Evolutionary conservation across 2,329 filamentous ascomycete genomes (phyloP).

Genomic region (Neonectria ditissima): DNA sequence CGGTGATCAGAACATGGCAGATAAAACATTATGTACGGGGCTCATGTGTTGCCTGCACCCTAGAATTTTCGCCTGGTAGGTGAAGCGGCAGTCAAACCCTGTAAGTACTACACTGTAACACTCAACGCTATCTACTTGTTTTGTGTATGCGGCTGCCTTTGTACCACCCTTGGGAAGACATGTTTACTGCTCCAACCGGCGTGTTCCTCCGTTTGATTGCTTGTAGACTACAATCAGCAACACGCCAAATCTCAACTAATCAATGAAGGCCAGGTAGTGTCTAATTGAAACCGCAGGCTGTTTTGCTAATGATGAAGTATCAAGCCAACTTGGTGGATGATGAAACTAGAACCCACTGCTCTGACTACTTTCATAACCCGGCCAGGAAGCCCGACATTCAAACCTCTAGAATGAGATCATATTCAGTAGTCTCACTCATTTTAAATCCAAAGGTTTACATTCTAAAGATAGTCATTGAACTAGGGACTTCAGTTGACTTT

Average conservation of each 20-base stretch:
- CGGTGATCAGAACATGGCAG: background rate
- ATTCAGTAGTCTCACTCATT: background rate
- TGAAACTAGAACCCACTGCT: background rate
- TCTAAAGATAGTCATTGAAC: background rate
- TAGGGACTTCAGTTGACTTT: background rate
- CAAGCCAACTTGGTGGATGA: background rate
- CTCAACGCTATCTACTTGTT: background rate
- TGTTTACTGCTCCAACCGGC: background rate
- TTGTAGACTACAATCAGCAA: too few relatives aligned
- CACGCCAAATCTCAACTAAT: background rate
- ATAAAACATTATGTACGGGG: background rate
- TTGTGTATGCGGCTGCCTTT: background rate
- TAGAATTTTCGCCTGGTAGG: too few relatives aligned
- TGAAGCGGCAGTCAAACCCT: conserved; percentile 2
- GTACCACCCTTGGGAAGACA: background rate
- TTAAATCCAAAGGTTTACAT: background rate
- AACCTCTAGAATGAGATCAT: background rate
- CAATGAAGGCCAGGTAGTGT: background rate
- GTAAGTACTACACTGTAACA: background rate
- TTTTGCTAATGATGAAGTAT: too few relatives aligned
- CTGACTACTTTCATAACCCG: background rate
- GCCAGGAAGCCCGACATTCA: background rate
- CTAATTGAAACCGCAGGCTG: background rate
- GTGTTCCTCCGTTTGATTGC: too few relatives aligned
- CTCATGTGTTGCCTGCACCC: background rate